Percentiles rank a stretch among this genome's conserved stretches.
Evolutionary conservation across 345 rosid genomes (phyloP).

Genomic region (Lenwebbia sp.): DNA sequence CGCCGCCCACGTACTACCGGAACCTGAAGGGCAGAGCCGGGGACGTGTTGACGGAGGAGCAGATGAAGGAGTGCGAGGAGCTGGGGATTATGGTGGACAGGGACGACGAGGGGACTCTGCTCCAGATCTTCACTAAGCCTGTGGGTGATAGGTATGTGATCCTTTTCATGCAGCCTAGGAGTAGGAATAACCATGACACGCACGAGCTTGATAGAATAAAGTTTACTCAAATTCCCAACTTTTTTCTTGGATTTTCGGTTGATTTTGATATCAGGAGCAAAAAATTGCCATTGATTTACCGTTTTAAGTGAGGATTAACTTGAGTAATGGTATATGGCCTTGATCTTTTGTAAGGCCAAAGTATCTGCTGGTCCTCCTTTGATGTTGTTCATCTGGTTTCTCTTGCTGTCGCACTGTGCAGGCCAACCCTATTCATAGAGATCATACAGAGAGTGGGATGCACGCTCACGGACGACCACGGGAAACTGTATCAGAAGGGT

Average conservation of each 20-base stretch:
- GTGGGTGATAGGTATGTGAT: slow-evolving; percentile 66
- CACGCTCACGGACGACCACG: slow-evolving; percentile 51
- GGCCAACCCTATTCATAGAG: slow-evolving; percentile 90
- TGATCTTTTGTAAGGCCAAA: not conserved
- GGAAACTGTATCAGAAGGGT: slow-evolving; percentile 66
- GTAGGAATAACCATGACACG: not conserved
- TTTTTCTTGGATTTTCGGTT: not conserved
- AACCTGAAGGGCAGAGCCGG: slow-evolving; percentile 80
- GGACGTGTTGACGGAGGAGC: slow-evolving; percentile 83
- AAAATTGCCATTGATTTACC: not conserved
- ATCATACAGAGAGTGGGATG: slow-evolving; percentile 88
- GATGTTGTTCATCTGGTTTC: not conserved
- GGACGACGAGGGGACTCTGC: slow-evolving; percentile 27
- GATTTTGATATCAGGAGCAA: not conserved
- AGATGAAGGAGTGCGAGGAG: slow-evolving; percentile 89
- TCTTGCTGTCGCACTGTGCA: not conserved
- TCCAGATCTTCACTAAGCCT: slow-evolving; percentile 89
- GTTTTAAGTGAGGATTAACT: not conserved
- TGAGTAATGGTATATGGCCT: not conserved
- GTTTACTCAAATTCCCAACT: not conserved
- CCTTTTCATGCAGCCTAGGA: not conserved
- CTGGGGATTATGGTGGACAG: not conserved
- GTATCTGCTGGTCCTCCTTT: not conserved
- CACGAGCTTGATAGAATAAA: not conserved
- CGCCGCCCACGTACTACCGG: slow-evolving; percentile 72